Percentiles rank a stretch among this genome's conserved stretches.
Evolutionary conservation across 495 filamentous ascomycete genomes (phyloP).

Genomic region (Neurospora africana): DNA sequence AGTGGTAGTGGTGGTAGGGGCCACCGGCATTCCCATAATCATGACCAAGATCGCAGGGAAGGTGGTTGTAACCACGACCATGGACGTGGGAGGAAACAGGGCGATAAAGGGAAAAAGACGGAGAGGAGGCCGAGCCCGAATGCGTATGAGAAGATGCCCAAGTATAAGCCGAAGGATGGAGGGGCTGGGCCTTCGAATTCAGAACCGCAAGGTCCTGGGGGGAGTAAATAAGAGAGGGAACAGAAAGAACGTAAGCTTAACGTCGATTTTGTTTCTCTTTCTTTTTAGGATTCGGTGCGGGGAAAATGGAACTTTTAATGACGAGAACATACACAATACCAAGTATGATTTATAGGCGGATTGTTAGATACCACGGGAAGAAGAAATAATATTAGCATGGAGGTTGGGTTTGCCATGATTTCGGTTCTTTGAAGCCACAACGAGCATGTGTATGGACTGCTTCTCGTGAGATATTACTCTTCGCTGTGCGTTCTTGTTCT

Average conservation of each 20-base stretch:
- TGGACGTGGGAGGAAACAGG: slow-evolving; percentile 15
- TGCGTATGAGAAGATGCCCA: slow-evolving; percentile 90
- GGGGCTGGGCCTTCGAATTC: neutral
- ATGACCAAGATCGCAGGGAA: slow-evolving; percentile 29
- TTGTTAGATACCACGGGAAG: neutral
- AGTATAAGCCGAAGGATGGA: slow-evolving; percentile 29
- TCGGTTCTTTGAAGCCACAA: neutral
- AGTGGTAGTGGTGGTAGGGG: slow-evolving; percentile 4
- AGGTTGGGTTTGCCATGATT: neutral
- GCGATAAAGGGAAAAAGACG: slow-evolving; percentile 27
- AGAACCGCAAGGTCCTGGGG: neutral
- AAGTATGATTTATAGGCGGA: neutral
- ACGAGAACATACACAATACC: neutral
- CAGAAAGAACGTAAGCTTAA: too few species aligned
- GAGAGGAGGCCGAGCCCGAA: slow-evolving; percentile 69
- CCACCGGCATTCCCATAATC: slow-evolving; percentile 11
- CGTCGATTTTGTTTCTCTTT: too few species aligned
- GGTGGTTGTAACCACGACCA: slow-evolving; percentile 30
- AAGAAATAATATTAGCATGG: neutral
- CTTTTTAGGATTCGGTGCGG: neutral
- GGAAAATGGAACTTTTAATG: neutral
- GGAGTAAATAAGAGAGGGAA: neutral
- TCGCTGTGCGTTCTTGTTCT: neutral
- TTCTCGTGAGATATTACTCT: neutral
- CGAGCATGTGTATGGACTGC: neutral